Evolutionary conservation across 2,329 filamentous ascomycete genomes (phyloP), one percentile per base, ranked within the genome.

Genomic region (Fusarium albidum): DNA sequence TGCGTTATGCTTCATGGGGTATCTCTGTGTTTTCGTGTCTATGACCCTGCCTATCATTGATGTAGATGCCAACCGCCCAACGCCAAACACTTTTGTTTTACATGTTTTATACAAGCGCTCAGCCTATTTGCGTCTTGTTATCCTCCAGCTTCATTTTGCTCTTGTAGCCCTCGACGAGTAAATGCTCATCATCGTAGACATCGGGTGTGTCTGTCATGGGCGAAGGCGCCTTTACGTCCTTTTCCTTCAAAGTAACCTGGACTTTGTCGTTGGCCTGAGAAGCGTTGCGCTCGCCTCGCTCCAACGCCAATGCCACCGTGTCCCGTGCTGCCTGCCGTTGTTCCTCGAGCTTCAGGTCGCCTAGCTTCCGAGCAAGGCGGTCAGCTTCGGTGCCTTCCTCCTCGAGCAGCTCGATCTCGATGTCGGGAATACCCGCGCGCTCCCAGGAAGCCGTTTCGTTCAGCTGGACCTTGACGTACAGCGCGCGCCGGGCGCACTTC

Each of bases 391-490:
- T 77, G 74, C 66, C 79, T 81, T 83, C 83, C 71, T 96, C 91
- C 47, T 91, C 86, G 2, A 89, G 72, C 29, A 92, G 68, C 29
- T 88, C 81, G 57, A 92, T 83, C 35, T 78, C 70, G 33, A 83
- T 79, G 15, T 81, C 78, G 2, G 76, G 76, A 26, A 81, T 81
- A 4, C 83, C 85, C 6, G 82, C 83, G 45, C 93, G 82, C 73
- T 95, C 86, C 92, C 93, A 96, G 0, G 90, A 91, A 0, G 92
- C 91, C 57, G 89, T 88, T 69, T 95, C 90, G 61, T 84, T 88
- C 32, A 98, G 82, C 78, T 99, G 95, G 18, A 96, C 90, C 68
- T 92, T 91, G 64, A 98, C 81, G 72, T 92, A 96, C 61, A 96
- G 79, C 3, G 91, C 92, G 41, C 91, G 82, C 60, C 85, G 84